Conservation (phyloP, 805 yeast genomes). For the Starmerella asiatica region DNA sequence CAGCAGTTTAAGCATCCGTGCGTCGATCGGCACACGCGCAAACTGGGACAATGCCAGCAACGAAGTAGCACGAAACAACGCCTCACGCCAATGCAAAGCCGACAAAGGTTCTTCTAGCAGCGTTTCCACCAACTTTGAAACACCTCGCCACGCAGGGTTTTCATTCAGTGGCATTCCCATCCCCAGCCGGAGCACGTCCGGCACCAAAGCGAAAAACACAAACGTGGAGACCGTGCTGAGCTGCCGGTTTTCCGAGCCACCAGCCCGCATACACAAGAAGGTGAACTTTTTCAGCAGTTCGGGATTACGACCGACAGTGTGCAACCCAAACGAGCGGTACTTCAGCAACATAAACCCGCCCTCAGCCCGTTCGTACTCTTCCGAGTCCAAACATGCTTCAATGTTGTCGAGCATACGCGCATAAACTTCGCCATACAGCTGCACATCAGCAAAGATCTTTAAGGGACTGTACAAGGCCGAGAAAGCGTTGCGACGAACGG, state of each 20-base stretch:
- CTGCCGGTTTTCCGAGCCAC: conserved; percentile 7
- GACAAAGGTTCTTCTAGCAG: not conserved
- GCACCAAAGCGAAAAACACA: conserved; percentile 1
- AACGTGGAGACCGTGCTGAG: conserved; percentile 7
- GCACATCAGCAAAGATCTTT: conserved; percentile 29
- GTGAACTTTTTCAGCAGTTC: conserved; percentile 1
- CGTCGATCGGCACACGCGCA: conserved; percentile 18
- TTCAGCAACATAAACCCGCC: conserved; percentile 50
- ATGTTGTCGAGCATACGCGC: conserved; percentile 38
- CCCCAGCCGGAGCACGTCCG: conserved; percentile 34
- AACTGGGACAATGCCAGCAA: conserved; percentile 18
- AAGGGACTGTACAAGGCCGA: conserved; percentile 51
- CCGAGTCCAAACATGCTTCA: conserved; percentile 35
- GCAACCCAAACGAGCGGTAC: conserved; percentile 37
- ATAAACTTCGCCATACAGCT: conserved; percentile 46
- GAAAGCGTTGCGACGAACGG: conserved; percentile 59
- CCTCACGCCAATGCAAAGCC: conserved; percentile 17
- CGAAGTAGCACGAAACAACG: conserved; percentile 12
- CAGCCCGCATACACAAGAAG: conserved; percentile 5
- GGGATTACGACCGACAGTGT: conserved; percentile 9
- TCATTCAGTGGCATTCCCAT: not conserved
- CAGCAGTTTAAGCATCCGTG: conserved; percentile 11
- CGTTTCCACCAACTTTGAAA: conserved; percentile 2
- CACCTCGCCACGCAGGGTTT: not conserved
- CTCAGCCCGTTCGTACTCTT: conserved; percentile 44